Evolutionary conservation across 2,329 filamentous ascomycete genomes (phyloP), one percentile per base, ranked within the genome.

Genomic region (Fusarium albosuccineum): DNA sequence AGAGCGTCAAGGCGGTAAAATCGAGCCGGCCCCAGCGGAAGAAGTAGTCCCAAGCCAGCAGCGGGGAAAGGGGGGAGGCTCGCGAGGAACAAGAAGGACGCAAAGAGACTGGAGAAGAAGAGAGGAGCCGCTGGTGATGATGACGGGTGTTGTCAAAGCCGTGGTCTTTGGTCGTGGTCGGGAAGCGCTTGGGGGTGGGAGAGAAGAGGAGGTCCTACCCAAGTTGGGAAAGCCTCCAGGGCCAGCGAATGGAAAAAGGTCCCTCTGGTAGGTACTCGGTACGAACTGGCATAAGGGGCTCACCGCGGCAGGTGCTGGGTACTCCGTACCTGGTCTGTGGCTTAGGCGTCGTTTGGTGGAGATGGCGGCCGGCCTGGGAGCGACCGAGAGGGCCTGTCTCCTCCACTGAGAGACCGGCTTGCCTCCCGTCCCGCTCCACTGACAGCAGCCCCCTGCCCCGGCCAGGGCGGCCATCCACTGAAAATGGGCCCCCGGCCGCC

Each of bases 151-250:
- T 67, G 66, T 69, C 58, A 58, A 48, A 56, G 48, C 53, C 57
- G 37, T 58, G 54, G 40, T 52, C 37, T 40, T 40, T 33, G 30
- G 30, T 33, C 16, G 49, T 64, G 22, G 63, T 61, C 39, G 39
- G 55, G 66, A 67, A 67, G 66, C 66, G 66, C 66, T 64, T 64
- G 59, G 61, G 57, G 54, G 53, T 62, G 65, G 62, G 55, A 66
- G 59, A 57, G 61, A 66, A 59, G 65, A 69, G 66, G 66, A 70
- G 66, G 63, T 70, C 58, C 66, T 60, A 67, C 58, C 62, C 48
- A 60, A 62, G 53, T 67, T 67, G 49, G 64, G 63, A 67, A 57
- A 67, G 54, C 54, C 42, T 69, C 66, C 49, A 45, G 49, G 26
- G 33, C 49, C 44, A 42, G 55, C 60, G 44, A 60, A 50, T 62